Evolutionary conservation across 768 basidiomycete species (phyloP).

Genomic region (Collybia nuda): DNA sequence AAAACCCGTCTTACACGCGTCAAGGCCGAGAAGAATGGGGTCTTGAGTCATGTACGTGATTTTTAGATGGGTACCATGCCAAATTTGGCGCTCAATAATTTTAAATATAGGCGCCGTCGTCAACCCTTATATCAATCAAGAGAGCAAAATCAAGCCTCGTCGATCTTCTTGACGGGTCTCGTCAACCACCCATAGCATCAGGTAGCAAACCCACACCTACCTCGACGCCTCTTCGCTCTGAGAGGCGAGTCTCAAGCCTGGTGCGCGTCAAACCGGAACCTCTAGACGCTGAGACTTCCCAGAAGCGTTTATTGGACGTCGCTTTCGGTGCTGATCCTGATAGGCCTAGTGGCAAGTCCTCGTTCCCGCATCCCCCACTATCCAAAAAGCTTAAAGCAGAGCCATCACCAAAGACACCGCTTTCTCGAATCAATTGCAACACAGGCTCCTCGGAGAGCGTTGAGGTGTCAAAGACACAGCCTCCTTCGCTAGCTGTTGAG

Average conservation of each 20-base stretch:
- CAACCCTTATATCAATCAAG: background rate
- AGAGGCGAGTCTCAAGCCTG: slow-evolving; percentile 6
- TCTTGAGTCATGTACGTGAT: background rate
- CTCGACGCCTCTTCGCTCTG: background rate
- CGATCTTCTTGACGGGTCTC: slow-evolving; percentile 5
- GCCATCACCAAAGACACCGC: slow-evolving; percentile 21
- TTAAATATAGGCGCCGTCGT: background rate
- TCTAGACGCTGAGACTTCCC: slow-evolving; percentile 26
- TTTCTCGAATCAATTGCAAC: slow-evolving; percentile 19
- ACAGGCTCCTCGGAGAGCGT: background rate
- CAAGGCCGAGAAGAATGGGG: slow-evolving; percentile 10
- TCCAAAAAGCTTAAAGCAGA: slow-evolving; percentile 30
- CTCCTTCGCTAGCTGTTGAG: slow-evolving; percentile 10
- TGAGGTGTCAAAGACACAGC: background rate
- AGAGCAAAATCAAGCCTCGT: slow-evolving; percentile 5
- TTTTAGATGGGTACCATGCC: background rate
- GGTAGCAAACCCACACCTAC: background rate
- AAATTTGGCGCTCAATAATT: slow-evolving; percentile 8
- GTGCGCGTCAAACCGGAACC: slow-evolving; percentile 9
- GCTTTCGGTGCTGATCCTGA: slow-evolving; percentile 16
- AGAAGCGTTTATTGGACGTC: slow-evolving; percentile 35
- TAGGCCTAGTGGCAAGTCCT: slow-evolving; percentile 1
- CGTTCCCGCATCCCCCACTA: background rate
- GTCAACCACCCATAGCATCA: background rate
- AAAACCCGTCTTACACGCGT: slow-evolving; percentile 21